Evolutionary conservation across 1,139 yeast species (phyloP), one percentile per base, ranked within the genome.

Genomic region (Geotrichum restrictum): DNA sequence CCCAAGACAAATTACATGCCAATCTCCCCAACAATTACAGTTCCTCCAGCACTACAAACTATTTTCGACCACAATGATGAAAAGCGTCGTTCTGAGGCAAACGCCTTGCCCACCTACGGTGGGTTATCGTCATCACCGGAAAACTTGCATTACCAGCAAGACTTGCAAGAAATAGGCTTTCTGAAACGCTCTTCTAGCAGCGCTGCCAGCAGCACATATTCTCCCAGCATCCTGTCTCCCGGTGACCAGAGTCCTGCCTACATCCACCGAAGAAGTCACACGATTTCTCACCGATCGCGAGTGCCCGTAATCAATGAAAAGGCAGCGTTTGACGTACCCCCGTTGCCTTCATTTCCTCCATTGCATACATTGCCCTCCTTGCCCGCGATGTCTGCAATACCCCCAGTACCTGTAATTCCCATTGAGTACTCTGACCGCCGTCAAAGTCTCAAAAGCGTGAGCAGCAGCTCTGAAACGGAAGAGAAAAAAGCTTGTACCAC

Each of bases 1-100:
- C 53, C 45, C 21, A 43, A 52, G 16, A 43, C 50, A 10, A 54
- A 54, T 37, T 47, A 54, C 46, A 48, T 54, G 49, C 57, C 57
- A 10, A 46, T 44, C 37, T 51, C 57, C 8, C 57, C 57, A 27
- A 51, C 45, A 10, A 37, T 51, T 18, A 45, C 55, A 3, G 53
- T 54, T 21, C 57, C 57, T 8, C 49, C 54, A 11, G 53, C 52
- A 8, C 36, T 54, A 14, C 53, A 53, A 31, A 51, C 54, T 1
- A 51, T 51, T 14, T 51, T 46, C 29, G 51, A 47, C 34, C 36
- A 34, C 24, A 47, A 48, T 24, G 41, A 40, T 24, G 45, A 33
- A 24, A 34, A 31, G 13, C 40, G 45, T 11, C 34, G 34, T 5
- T 36, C 49, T 13, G 53, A 39, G 22, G 34, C 24, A 16, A 33